These are phyloP conservation scores for Eucalyptus pauciflora DNA, from an alignment of 345 rosid genomes.

Conservation along the genomic window DNA sequence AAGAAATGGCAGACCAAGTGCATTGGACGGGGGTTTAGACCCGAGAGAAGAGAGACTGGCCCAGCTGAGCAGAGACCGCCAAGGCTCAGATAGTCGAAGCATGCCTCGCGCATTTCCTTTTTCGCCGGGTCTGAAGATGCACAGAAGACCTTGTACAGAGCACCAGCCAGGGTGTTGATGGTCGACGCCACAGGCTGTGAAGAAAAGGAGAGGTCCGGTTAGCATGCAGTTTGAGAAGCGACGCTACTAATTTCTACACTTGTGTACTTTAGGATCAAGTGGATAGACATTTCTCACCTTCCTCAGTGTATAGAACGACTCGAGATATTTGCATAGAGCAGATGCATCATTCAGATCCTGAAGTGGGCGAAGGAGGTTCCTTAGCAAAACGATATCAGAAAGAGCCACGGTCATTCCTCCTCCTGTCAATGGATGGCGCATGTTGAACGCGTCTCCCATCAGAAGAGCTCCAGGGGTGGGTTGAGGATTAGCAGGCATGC, in stretches of 20 bases:
- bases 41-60: slow-evolving; percentile 16
- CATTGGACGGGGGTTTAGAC: slow-evolving; percentile 15
- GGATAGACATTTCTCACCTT: slow-evolving; percentile 13
- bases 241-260: neutral
- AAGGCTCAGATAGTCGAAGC: slow-evolving; percentile 23
- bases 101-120: slow-evolving; percentile 22
- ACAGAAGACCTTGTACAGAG: slow-evolving; percentile 18
- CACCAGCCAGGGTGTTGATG: slow-evolving; percentile 19
- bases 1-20: slow-evolving; percentile 14
- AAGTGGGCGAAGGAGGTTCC: slow-evolving; percentile 34
- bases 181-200: slow-evolving; percentile 18
- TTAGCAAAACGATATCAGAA: slow-evolving; percentile 30
- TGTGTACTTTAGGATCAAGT: neutral
- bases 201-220: neutral
- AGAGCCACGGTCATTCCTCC: slow-evolving; percentile 61
- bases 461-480: slow-evolving; percentile 49
- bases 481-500: slow-evolving; percentile 33
- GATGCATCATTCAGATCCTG: slow-evolving; percentile 21
- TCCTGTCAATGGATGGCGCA: slow-evolving; percentile 46
- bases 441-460: slow-evolving; percentile 43
- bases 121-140: slow-evolving; percentile 14
- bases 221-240: neutral
- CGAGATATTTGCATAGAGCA: slow-evolving; percentile 19
- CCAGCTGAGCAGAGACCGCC: slow-evolving; percentile 19
- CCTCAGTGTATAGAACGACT: slow-evolving; percentile 32